Evolutionary conservation across 108 stramenopile species (phyloP).

Genomic region (Nitzschia palea): DNA sequence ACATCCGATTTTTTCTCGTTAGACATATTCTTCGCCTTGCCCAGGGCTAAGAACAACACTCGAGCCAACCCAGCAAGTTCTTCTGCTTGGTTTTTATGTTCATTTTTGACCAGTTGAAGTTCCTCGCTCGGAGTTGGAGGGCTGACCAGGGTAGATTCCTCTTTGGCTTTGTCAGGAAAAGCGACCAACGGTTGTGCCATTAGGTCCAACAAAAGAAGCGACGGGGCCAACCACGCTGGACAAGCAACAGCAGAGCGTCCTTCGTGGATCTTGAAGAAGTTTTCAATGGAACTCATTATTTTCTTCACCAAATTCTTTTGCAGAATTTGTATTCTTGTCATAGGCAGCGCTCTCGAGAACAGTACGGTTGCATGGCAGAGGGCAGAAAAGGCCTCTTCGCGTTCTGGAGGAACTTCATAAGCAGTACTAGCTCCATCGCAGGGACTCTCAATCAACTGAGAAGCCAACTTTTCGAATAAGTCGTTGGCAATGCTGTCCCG

Average conservation of each 20-base stretch:
- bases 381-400: conserved; percentile 32
- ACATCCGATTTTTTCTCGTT: conserved; percentile 17
- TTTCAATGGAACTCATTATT: conserved; percentile 51
- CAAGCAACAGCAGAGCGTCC: conserved; percentile 13
- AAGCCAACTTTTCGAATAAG: conserved; percentile 43
- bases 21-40: conserved; percentile 14
- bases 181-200: conserved; percentile 79
- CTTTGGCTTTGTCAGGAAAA: conserved; percentile 33
- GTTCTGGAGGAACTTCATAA: conserved; percentile 14
- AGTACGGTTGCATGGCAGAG: conserved; percentile 73
- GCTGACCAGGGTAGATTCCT: conserved; percentile 18
- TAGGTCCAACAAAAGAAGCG: conserved; percentile 63
- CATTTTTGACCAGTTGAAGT: conserved; percentile 43
- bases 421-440: not conserved
- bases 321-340: conserved; percentile 53
- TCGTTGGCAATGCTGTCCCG: conserved; percentile 36
- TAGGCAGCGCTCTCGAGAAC: conserved; percentile 66
- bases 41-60: conserved; percentile 40
- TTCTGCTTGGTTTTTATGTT: conserved; percentile 53
- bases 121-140: conserved; percentile 36
- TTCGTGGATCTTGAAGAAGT: conserved; percentile 21
- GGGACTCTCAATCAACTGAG: conserved; percentile 17
- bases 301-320: conserved; percentile 47
- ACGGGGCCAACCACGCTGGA: conserved; percentile 71
- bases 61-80: conserved; percentile 39